Evolutionary conservation across 768 basidiomycete species (phyloP).

Genomic region (Boletus sp.): DNA sequence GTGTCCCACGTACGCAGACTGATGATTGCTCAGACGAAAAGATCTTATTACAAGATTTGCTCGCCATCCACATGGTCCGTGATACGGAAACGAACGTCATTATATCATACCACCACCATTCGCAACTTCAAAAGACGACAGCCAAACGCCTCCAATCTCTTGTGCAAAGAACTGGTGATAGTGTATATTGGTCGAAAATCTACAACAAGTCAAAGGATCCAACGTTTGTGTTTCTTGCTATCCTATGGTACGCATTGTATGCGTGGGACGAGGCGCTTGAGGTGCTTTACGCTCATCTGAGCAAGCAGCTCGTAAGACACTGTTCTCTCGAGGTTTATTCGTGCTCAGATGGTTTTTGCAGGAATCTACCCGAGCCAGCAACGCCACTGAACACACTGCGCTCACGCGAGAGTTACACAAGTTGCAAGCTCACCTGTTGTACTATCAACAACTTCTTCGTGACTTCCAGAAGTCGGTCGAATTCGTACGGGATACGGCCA

Average conservation of each 20-base stretch:
- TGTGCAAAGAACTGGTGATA: constrained; percentile 33
- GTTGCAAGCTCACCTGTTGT: constrained; percentile 55
- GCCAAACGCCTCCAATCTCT: constrained; percentile 29
- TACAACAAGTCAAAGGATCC: constrained; percentile 32
- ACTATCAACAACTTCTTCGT: constrained; percentile 52
- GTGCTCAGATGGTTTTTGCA: constrained; percentile 17
- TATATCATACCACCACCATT: constrained; percentile 37
- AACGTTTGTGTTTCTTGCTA: constrained; percentile 35
- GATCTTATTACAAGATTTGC: constrained; percentile 35
- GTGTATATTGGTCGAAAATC: constrained; percentile 38
- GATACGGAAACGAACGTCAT: constrained; percentile 24
- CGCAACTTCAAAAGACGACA: constrained; percentile 25
- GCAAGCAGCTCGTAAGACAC: constrained; percentile 38
- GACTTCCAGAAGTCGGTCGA: constrained; percentile 52
- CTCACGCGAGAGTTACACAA: constrained; percentile 55
- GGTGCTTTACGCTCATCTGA: constrained; percentile 49
- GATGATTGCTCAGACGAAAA: constrained; percentile 12
- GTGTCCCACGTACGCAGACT: not conserved
- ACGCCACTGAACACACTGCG: constrained; percentile 36
- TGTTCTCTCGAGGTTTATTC: not conserved
- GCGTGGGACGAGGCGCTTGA: constrained; percentile 63
- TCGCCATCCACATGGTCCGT: constrained; percentile 42
- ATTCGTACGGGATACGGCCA: constrained; percentile 49
- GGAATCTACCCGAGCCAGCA: constrained; percentile 38
- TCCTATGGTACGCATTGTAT: constrained; percentile 60